Evolutionary conservation across 1,139 yeast genomes (phyloP).

Genomic region (Blastobotrys aristatus): DNA sequence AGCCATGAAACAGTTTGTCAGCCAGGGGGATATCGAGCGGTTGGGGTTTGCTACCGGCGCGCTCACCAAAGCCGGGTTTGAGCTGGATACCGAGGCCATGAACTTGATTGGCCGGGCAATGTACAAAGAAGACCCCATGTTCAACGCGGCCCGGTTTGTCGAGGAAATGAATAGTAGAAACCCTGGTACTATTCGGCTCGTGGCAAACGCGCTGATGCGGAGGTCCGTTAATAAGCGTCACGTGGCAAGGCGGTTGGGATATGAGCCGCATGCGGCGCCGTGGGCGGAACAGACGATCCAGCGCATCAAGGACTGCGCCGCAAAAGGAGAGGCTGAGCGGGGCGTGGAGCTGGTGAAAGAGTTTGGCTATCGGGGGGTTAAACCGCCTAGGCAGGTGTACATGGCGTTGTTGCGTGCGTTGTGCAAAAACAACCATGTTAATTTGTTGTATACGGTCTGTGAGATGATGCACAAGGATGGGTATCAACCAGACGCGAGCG

Average conservation of each 20-base stretch:
- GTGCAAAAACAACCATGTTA: constrained; percentile 4
- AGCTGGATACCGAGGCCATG: constrained; percentile 3
- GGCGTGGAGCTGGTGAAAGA: constrained; percentile 19
- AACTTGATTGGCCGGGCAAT: constrained; percentile 4
- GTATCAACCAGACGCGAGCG: constrained; percentile 9
- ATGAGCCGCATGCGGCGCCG: not conserved
- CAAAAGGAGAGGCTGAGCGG: constrained; percentile 10
- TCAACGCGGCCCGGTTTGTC: constrained; percentile 4
- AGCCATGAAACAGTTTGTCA: constrained; percentile 12
- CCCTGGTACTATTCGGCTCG: not conserved
- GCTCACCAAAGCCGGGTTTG: constrained; percentile 7
- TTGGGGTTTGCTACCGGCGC: constrained; percentile 14
- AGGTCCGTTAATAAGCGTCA: not conserved
- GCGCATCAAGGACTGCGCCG: not conserved
- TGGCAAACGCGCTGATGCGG: constrained; percentile 6
- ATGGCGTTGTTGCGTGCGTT: constrained; percentile 19
- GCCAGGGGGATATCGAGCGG: constrained; percentile 10
- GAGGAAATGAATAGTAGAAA: not conserved
- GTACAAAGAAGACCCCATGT: constrained; percentile 3
- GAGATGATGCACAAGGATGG: constrained; percentile 18
- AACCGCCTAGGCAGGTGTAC: constrained; percentile 19
- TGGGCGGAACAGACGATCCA: not conserved
- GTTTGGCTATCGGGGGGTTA: constrained; percentile 19
- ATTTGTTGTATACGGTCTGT: not conserved
- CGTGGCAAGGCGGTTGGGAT: not conserved